Evolutionary conservation across 495 filamentous ascomycete genomes (phyloP).

Genomic region (Baudoinia panamericana): DNA sequence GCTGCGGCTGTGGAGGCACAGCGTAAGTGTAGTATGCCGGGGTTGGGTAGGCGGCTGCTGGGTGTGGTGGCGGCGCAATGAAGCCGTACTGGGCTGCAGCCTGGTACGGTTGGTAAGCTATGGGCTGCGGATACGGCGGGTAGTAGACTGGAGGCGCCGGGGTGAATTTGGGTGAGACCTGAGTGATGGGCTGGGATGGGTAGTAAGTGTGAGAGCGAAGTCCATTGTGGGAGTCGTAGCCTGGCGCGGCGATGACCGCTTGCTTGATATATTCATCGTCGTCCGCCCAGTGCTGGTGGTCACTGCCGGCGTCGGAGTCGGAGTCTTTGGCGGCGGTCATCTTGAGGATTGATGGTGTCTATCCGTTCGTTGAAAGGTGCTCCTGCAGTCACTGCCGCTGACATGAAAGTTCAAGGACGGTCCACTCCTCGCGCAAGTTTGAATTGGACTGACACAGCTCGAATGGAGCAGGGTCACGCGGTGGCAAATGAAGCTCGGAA

Average conservation of each 20-base stretch:
- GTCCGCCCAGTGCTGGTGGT: conserved; percentile 20
- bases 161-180: background rate
- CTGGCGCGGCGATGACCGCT: background rate
- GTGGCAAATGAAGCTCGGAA: conserved; percentile 4
- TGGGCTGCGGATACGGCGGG: background rate
- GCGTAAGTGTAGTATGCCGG: background rate
- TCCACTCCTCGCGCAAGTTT: too few species aligned
- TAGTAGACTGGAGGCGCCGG: background rate
- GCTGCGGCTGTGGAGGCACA: background rate
- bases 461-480: background rate
- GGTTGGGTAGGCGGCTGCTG: background rate
- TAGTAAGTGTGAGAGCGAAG: conserved; percentile 7
- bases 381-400: background rate
- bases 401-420: conserved; percentile 1
- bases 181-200: conserved; percentile 2
- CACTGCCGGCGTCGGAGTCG: conserved; percentile 2
- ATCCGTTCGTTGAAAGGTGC: background rate
- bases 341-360: background rate
- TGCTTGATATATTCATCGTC: conserved; percentile 2
- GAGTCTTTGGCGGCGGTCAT: conserved; percentile 6
- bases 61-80: conserved; percentile 1
- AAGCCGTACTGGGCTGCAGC: conserved; percentile 11
- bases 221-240: conserved; percentile 14
- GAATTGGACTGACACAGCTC: background rate
- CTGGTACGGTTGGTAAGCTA: conserved; percentile 2